Percentiles rank a stretch among this genome's conserved stretches.
phyloP scores from a whole-genome alignment of 345 rosid genomes.

The Populus alba region DNA sequence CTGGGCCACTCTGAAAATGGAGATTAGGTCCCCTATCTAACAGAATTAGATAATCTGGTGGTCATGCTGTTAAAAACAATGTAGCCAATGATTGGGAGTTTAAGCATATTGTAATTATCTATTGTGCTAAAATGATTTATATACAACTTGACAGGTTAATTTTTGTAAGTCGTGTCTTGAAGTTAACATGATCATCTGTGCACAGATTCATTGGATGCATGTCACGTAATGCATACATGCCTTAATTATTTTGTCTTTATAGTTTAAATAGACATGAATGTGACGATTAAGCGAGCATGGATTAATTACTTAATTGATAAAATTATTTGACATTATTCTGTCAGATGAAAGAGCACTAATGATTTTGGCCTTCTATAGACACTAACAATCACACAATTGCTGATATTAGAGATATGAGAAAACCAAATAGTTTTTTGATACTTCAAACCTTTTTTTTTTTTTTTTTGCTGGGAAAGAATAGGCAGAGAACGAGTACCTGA shows the following conservation, averaged over 20 bases:
- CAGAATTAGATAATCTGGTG: not conserved
- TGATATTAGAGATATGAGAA: not conserved
- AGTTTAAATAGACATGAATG: not conserved
- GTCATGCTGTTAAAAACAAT: not conserved
- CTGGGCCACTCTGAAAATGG: not conserved
- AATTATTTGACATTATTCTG: not conserved
- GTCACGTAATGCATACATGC: not conserved
- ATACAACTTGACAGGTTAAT: not conserved
- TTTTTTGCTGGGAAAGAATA: not conserved
- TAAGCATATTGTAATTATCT: not conserved
- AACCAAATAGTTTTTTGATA: too few species aligned
- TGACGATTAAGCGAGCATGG: not conserved
- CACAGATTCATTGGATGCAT: not conserved
- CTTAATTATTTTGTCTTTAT: not conserved
- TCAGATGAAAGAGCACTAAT: not conserved
- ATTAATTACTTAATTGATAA: not conserved
- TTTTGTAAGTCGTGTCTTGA: not conserved
- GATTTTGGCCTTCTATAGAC: not conserved
- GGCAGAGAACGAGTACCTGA: slow-evolving; percentile 8
- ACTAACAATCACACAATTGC: not conserved
- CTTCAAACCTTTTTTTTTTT: too few species aligned
- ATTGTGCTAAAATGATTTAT: not conserved
- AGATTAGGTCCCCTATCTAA: not conserved
- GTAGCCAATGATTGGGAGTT: slow-evolving; percentile 1
- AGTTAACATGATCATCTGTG: not conserved